Conservation (phyloP, 352 stramenopile species). For the Chrysophaeum taylorii region DNA sequence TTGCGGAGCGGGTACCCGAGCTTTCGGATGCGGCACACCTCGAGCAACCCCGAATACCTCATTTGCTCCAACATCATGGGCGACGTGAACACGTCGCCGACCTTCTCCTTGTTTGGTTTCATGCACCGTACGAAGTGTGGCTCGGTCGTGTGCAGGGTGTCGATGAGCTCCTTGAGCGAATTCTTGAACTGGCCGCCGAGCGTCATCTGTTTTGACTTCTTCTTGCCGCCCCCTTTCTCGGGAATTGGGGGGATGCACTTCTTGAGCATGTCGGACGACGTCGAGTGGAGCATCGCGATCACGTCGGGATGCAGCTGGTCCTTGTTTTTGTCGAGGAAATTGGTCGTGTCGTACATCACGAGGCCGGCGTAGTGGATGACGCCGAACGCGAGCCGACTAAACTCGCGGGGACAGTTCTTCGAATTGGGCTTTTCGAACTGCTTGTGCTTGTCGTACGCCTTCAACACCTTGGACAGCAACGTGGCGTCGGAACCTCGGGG, state of each 20-base stretch:
- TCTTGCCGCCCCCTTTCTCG: not conserved
- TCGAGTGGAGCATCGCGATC: conserved; percentile 2
- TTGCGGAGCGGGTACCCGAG: conserved; percentile 41
- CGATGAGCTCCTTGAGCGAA: conserved; percentile 53
- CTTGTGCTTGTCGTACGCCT: conserved; percentile 68
- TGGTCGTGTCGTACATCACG: conserved; percentile 79
- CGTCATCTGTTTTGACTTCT: not conserved
- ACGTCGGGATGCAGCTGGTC: conserved; percentile 65
- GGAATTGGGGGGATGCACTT: conserved; percentile 2
- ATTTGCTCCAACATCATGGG: conserved; percentile 35
- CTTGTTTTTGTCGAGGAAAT: conserved; percentile 90
- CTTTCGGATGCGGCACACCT: conserved; percentile 38
- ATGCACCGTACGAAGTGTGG: conserved; percentile 85
- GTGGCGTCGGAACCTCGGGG: conserved; percentile 71
- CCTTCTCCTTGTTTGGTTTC: conserved; percentile 57
- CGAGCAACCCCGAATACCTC: conserved; percentile 33
- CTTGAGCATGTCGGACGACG: conserved; percentile 6
- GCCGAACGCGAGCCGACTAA: conserved; percentile 64
- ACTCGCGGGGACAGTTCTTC: conserved; percentile 68
- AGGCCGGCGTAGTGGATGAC: conserved; percentile 82
- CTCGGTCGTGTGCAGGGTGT: conserved; percentile 68
- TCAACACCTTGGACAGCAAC: conserved; percentile 79
- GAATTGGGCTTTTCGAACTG: conserved; percentile 62
- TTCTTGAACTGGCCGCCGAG: conserved; percentile 40
- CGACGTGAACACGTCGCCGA: conserved; percentile 30